phyloP scores from a whole-genome alignment of 768 basidiomycete species.

The Kwoniella heveanensis region DNA sequence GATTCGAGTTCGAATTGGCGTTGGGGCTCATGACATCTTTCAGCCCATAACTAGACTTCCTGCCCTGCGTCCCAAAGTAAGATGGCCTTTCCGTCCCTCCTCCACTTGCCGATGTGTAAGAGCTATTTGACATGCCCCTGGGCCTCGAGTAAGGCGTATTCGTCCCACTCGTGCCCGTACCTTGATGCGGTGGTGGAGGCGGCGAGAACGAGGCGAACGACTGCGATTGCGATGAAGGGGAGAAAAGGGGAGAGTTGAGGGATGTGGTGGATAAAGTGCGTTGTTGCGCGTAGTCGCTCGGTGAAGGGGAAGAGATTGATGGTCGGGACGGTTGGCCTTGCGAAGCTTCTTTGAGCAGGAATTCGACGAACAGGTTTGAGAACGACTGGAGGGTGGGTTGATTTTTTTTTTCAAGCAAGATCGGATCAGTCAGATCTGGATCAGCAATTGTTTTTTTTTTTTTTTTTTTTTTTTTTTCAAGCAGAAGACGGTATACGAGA shows the following conservation, averaged over 20 bases:
- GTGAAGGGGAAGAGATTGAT: constrained; percentile 6
- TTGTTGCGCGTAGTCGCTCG: constrained; percentile 5
- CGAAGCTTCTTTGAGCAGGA: constrained; percentile 86
- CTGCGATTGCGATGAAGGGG: constrained; percentile 12
- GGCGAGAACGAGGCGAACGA: constrained; percentile 15
- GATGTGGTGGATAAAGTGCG: constrained; percentile 8
- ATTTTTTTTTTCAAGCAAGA: too few relatives aligned
- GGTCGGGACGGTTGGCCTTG: constrained; percentile 55
- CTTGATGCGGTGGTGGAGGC: constrained; percentile 14
- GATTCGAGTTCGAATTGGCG: neutral
- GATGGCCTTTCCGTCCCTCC: neutral
- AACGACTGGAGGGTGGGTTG: constrained; percentile 89
- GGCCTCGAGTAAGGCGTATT: constrained; percentile 31
- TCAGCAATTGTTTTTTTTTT: too few relatives aligned
- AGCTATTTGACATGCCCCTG: constrained; percentile 23
- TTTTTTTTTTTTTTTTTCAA: too few relatives aligned
- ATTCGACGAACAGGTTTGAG: constrained; percentile 96
- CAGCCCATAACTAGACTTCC: constrained; percentile 19
- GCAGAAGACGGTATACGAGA: too few relatives aligned
- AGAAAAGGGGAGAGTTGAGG: constrained; percentile 26
- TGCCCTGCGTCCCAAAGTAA: constrained; percentile 9
- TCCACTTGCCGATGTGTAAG: constrained; percentile 12
- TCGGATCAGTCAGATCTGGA: too few relatives aligned
- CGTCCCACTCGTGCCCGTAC: constrained; percentile 17
- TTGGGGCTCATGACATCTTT: constrained; percentile 12